Base-by-base conservation (phyloP, 1,139 yeast species). In the Yamadazyma jaroonii region DNA sequence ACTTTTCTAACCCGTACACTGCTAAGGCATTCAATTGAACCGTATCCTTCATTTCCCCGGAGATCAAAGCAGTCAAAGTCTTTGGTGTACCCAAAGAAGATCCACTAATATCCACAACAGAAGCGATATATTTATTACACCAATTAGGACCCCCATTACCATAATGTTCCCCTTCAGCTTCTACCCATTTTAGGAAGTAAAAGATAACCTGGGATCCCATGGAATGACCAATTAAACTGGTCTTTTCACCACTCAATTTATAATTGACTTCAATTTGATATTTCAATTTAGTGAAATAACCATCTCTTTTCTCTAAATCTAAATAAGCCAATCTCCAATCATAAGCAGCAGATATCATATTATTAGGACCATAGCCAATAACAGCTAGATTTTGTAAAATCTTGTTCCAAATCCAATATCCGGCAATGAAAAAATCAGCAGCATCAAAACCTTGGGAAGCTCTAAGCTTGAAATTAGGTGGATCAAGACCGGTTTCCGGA, bases 401-500 rank as follows among this genome's bases (percentile, higher is more conserved):
- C 57, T 94, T 92, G 58, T 88, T 88, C 98, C 98, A 92, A 51
- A 92, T 87, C 98, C 98, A 92, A 61, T 92, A 92, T 0, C 98
- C 98, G 4, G 97, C 88, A 60, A 92, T 81, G 56, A 92, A 92
- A 61, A 89, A 92, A 62, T 92, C 98, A 0, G 96, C 94, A 1
- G 97, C 95, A 51, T 92, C 97, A 61, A 92, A 87, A 0, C 98
- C 98, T 56, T 87, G 96, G 0, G 96, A 94, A 0, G 98, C 95
- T 42, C 98, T 68, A 26, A 92, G 57, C 47, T 74, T 84, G 50
- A 86, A 75, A 36, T 84, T 76, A 0, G 85, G 84, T 0, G 98
- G 98, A 57, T 92, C 98, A 30, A 92, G 64, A 0, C 98, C 98
- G 0, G 98, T 90, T 42, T 79, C 81, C 0, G 88, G 83, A 58